phyloP scores from a whole-genome alignment of 495 filamentous ascomycete species.

The Umbilicaria muhlenbergii region DNA sequence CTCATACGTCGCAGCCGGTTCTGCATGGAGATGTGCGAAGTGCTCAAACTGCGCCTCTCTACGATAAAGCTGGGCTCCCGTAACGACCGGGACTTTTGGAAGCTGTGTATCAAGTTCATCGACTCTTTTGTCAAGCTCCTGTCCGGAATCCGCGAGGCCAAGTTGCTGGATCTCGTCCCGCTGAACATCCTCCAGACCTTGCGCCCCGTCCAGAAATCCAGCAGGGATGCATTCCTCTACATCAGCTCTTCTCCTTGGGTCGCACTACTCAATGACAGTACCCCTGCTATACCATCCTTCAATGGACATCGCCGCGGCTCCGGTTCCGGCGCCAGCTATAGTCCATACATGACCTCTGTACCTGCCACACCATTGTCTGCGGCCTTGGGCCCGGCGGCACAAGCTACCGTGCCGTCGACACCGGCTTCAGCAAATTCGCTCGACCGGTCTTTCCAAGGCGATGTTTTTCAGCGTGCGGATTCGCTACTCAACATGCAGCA shows the following conservation, averaged over 20 bases:
- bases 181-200: conserved; percentile 53
- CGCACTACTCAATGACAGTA: conserved; percentile 28
- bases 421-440: conserved; percentile 51
- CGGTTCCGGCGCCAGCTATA: conserved; percentile 14
- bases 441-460: conserved; percentile 47
- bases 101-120: conserved; percentile 61
- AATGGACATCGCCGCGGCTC: conserved; percentile 8
- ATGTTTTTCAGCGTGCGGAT: conserved; percentile 63
- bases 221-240: conserved; percentile 56
- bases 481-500: conserved; percentile 44
- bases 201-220: conserved; percentile 56
- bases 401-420: conserved; percentile 74
- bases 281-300: not conserved
- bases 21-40: conserved; percentile 49
- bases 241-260: conserved; percentile 71
- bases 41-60: conserved; percentile 54
- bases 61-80: conserved; percentile 60
- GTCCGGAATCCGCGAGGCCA: conserved; percentile 51
- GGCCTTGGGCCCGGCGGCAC: conserved; percentile 72
- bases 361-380: conserved; percentile 65
- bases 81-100: conserved; percentile 69
- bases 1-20: conserved; percentile 48
- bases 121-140: conserved; percentile 61
- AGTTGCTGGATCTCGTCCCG: conserved; percentile 46
- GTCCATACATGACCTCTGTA: conserved; percentile 20